phyloP scores from a whole-genome alignment of 106 monocot genomes.

The Dioscorea zingiberensis region DNA sequence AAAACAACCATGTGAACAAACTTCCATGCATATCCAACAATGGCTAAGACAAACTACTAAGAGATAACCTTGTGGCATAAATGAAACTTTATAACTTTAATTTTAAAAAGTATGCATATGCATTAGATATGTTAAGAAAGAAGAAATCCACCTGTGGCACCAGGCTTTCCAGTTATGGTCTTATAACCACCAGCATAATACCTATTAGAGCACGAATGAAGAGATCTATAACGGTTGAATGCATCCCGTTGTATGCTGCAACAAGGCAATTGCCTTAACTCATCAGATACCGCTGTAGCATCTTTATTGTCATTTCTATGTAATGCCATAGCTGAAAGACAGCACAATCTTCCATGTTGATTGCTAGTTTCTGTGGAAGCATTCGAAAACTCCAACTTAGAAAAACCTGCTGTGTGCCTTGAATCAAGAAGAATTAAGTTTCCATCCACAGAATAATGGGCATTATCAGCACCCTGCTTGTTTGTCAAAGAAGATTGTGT shows the following conservation, averaged over 20 bases:
- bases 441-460: slow-evolving; percentile 25
- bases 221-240: slow-evolving; percentile 15
- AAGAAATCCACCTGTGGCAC: slow-evolving; percentile 11
- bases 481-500: slow-evolving; percentile 14
- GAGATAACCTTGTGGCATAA: too few relatives aligned
- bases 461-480: slow-evolving; percentile 4
- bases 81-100: too few relatives aligned
- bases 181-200: slow-evolving; percentile 13
- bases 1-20: not conserved
- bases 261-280: slow-evolving; percentile 10
- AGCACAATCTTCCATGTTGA: slow-evolving; percentile 21
- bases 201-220: slow-evolving; percentile 23
- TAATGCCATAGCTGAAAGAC: slow-evolving; percentile 24
- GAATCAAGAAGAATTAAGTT: slow-evolving; percentile 15
- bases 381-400: slow-evolving; percentile 8
- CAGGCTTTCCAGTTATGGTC: slow-evolving; percentile 5
- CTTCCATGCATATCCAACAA: too few relatives aligned
- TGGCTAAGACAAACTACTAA: too few relatives aligned
- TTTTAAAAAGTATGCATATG: too few relatives aligned
- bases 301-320: slow-evolving; percentile 17
- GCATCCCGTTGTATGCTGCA: slow-evolving; percentile 16
- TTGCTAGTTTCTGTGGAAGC: slow-evolving; percentile 12
- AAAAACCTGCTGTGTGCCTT: slow-evolving; percentile 20
- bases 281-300: slow-evolving; percentile 12
- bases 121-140: too few relatives aligned